Conservation (phyloP, 2,329 filamentous ascomycete species). For the Pleomassaria siparia region DNA sequence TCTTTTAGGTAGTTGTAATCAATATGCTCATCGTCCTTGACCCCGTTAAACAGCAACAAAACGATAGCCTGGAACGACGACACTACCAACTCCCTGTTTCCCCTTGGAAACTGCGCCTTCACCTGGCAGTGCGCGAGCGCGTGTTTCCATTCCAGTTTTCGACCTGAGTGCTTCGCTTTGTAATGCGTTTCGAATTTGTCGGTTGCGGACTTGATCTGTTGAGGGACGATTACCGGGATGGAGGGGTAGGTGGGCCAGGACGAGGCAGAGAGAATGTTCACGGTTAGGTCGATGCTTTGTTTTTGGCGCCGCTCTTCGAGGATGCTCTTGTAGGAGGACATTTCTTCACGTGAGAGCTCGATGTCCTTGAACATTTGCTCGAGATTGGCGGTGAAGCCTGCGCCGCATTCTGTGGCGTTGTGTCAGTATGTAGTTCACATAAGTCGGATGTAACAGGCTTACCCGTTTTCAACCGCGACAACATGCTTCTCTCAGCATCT, state of each 20-base stretch:
- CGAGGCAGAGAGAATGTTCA: conserved; percentile 86
- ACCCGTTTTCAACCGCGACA: conserved; percentile 80
- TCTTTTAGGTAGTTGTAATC: conserved; percentile 74
- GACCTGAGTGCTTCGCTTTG: conserved; percentile 83
- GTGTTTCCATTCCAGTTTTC: conserved; percentile 89
- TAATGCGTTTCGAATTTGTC: conserved; percentile 84
- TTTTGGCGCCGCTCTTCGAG: conserved; percentile 61
- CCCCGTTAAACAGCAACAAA: conserved; percentile 82
- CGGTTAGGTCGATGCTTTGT: conserved; percentile 69
- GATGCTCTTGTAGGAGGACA: conserved; percentile 79
- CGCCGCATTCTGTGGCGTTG: conserved; percentile 71
- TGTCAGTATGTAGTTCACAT: conserved; percentile 10
- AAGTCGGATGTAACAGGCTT: conserved; percentile 11
- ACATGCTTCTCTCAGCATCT: conserved; percentile 94
- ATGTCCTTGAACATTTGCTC: conserved; percentile 99
- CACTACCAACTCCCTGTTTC: conserved; percentile 84
- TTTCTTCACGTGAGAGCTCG: conserved; percentile 88
- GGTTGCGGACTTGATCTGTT: conserved; percentile 73
- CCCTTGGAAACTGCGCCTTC: conserved; percentile 76
- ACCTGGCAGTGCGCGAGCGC: conserved; percentile 88
- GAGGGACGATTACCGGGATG: conserved; percentile 71
- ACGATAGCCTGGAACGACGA: conserved; percentile 92
- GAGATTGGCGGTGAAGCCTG: conserved; percentile 92
- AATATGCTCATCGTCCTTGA: conserved; percentile 63
- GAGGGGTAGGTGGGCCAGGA: conserved; percentile 94